These are phyloP conservation scores for Naumovozyma castellii DNA, from an alignment of 805 yeast genomes.

Conservation along the genomic window DNA sequence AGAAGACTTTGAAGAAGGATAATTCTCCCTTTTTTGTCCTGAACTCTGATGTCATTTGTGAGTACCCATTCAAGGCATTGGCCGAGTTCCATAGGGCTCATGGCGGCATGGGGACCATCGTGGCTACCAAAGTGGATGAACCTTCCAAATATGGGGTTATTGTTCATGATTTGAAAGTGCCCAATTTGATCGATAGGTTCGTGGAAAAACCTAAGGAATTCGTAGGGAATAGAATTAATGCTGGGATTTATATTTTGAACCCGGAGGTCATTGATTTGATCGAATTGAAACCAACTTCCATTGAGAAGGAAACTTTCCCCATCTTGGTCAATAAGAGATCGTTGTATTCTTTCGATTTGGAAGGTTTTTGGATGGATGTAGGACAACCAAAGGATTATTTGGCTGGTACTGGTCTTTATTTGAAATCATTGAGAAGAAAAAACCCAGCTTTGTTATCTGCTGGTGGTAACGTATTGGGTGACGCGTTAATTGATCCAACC, in stretches of 20 bases:
- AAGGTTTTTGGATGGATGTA: constrained; percentile 99
- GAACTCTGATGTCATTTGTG: constrained; percentile 98
- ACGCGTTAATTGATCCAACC: constrained; percentile 87
- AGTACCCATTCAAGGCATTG: constrained; percentile 91
- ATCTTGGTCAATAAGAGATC: constrained; percentile 78
- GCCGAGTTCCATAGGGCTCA: constrained; percentile 88
- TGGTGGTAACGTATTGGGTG: constrained; percentile 72
- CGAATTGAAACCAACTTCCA: constrained; percentile 97
- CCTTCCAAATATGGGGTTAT: constrained; percentile 99
- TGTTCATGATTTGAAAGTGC: constrained; percentile 90
- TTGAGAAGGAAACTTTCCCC: constrained; percentile 99
- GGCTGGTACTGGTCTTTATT: constrained; percentile 88
- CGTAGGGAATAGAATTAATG: constrained; percentile 99
- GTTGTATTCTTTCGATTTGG: constrained; percentile 90
- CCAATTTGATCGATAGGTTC: constrained; percentile 94
- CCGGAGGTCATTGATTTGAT: constrained; percentile 94
- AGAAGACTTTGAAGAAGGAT: constrained; percentile 85
- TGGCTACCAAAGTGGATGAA: constrained; percentile 98
- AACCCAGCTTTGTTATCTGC: constrained; percentile 57
- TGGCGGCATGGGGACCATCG: constrained; percentile 97
- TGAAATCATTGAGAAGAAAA: constrained; percentile 78
- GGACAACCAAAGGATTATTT: constrained; percentile 99
- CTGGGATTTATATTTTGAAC: constrained; percentile 96
- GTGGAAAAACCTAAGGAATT: constrained; percentile 99
- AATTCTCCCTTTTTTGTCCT: constrained; percentile 93